These are phyloP conservation scores for Aeminium ludgeri DNA, from an alignment of 495 filamentous ascomycete species.

Conservation along the genomic window DNA sequence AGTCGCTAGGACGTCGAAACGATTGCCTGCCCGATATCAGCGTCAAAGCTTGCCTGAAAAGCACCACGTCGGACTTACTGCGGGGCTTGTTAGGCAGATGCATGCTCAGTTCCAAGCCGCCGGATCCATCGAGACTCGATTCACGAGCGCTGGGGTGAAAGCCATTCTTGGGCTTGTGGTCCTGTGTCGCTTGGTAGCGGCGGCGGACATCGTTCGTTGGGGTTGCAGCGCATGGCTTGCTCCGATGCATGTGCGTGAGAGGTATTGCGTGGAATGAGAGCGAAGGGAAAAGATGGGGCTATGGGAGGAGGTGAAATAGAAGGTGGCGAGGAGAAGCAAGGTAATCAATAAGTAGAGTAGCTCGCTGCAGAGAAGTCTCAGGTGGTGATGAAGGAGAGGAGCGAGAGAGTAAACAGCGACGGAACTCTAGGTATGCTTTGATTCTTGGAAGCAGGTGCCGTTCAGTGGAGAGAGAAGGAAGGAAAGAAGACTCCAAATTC, in stretches of 20 bases:
- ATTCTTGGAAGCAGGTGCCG: too few species aligned
- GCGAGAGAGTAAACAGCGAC: neutral
- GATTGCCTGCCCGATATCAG: conserved; percentile 10
- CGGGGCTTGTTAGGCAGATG: conserved; percentile 4
- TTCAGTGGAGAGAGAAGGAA: too few species aligned
- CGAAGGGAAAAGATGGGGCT: neutral
- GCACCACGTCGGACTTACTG: neutral
- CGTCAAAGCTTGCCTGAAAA: neutral
- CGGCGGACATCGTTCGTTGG: neutral
- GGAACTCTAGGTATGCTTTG: too few species aligned
- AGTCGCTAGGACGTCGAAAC: conserved; percentile 7
- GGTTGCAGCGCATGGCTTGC: too few species aligned
- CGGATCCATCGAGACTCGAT: neutral
- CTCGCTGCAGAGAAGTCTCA: neutral
- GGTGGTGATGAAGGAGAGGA: neutral
- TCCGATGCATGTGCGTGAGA: too few species aligned
- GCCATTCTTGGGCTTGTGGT: neutral
- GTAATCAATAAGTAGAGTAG: neutral
- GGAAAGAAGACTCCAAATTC: too few species aligned
- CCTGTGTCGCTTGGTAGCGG: neutral
- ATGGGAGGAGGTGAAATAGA: neutral
- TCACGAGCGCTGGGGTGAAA: neutral
- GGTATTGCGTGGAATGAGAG: neutral
- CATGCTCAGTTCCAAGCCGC: conserved; percentile 7
- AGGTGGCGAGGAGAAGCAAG: neutral